Base-by-base conservation (phyloP, 2,329 filamentous ascomycete species). In the Bipolaris oryzae region DNA sequence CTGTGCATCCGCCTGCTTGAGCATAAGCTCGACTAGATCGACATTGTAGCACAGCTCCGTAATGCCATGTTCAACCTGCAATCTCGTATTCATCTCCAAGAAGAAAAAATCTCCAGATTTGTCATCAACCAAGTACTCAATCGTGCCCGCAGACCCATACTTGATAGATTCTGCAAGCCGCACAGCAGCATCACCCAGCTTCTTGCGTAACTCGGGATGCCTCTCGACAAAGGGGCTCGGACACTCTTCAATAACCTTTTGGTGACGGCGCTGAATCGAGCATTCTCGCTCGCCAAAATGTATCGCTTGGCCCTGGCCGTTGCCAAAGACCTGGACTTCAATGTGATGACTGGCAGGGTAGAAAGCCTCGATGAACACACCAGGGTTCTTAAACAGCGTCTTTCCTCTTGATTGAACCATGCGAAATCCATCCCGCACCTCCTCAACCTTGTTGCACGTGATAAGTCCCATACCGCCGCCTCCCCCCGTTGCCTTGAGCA, bases 161-260 rank as follows among this genome's bases (percentile, higher is more conserved):
- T 78, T 77, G 55, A 84, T 79, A 0, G 79, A 81, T 62, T 81
- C 79, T 0, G 83, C 82, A 16, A 86, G 77, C n/a, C 86, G 85
- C 4, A 96, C 89, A 3, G 92, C 91, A 11, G 89, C 83, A 3
- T 87, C 87, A 1, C 79, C 76, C 11, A 86, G 85, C 84, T 74
- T 86, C 83, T 78, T 85, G 74, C 69, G 88, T 81, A 86, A 87
- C 83, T 74, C 73, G 0, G 74, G 73, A 50, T 81, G 76, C 39
- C 68, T 77, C 46, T 77, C 75, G 0, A 85, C 78, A 57, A 88
- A 87, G 0, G 92, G 91, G 13, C 90, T 91, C 0, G 92, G 92
- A 3, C 89, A 92, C 76, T 96, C 92, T 74, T 96, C 92, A 20
- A 96, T 84, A 39, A 96, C 90, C 78, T 96, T 96, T 74, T 96